These are phyloP conservation scores for Candida tammaniensis DNA, from an alignment of 805 yeast genomes.

Conservation along the genomic window DNA sequence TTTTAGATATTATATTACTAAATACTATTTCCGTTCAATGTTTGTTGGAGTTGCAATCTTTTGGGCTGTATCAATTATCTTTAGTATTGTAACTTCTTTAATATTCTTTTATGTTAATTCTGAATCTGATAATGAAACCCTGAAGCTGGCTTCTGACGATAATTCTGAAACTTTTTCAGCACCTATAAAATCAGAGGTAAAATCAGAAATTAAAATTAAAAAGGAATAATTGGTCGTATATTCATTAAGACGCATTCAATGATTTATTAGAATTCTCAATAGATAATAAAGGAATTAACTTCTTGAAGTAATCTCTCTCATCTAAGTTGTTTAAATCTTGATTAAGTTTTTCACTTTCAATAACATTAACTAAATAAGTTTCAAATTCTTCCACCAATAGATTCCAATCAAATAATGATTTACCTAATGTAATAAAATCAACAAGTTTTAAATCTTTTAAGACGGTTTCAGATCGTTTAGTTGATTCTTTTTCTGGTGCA, in stretches of 20 bases:
- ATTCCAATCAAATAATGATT: conserved; percentile 53
- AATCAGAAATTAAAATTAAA: too few species aligned
- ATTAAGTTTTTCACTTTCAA: conserved; percentile 24
- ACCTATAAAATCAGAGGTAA: too few species aligned
- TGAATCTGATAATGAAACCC: too few species aligned
- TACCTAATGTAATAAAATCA: conserved; percentile 39
- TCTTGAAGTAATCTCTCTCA: conserved; percentile 34
- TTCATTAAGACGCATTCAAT: conserved; percentile 28
- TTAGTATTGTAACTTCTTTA: conserved; percentile 27
- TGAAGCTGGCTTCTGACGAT: too few species aligned
- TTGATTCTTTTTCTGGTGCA: conserved; percentile 3
- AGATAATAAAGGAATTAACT: conserved; percentile 38
- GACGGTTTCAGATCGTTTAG: neutral
- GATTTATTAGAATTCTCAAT: conserved; percentile 32
- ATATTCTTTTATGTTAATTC: conserved; percentile 1
- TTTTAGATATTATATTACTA: conserved; percentile 37
- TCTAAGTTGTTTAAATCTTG: conserved; percentile 13
- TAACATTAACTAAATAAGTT: conserved; percentile 29
- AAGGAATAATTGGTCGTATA: too few species aligned
- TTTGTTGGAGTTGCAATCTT: conserved; percentile 34
- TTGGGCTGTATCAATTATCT: conserved; percentile 32
- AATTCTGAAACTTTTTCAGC: too few species aligned
- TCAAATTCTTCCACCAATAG: conserved; percentile 46
- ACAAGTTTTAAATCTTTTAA: conserved; percentile 5
- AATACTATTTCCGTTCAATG: conserved; percentile 31